Base-by-base conservation (phyloP, 2,329 filamentous ascomycete genomes). In the Phoma herbarum region DNA sequence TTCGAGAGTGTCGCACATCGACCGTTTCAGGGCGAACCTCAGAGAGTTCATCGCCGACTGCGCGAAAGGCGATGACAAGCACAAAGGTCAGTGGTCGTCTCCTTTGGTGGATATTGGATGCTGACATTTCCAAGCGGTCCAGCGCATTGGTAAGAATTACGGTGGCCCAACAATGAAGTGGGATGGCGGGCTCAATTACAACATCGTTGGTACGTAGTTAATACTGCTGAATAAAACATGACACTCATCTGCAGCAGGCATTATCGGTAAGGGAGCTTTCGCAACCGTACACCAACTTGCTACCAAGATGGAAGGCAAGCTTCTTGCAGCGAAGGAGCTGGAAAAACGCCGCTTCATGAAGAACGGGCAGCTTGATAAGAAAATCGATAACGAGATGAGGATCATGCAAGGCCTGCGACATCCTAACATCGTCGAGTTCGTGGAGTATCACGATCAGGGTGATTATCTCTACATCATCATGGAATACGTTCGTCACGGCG, bases 371-470 rank as follows among this genome's bases (percentile, higher is more conserved):
- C 78, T 97, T 22, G 93, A 97, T 70, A 89, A 93, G 65, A 97
- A 96, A 76, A 90, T 98, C 14, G 92, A 97, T 73, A 97, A 96
- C 69, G 95, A 99, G 79, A 94, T 99, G 89, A 90, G 88, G 65
- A 98, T 99, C 68, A 98, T 99, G 92, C 88, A 90, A 70, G 85
- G 84, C 52, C 85, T 98, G 50, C 83, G 88, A 52, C 95, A 99
- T 80, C 86, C 88, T 2, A 94, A 98, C 69, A 93, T 99, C 68
- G 94, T 99, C 41, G 87, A 91, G 63, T 99, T 95, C 72, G 87
- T 96, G 54, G 93, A 97, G 68, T 91, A 95, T 71, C 86, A 95
- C 65, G 93, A 97, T 64, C 89, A 91, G 81, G 86, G 88, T 43
- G 84, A 91, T 37, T 83, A 93, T 73, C 84, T 97, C 4, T 93